These are phyloP conservation scores for Mercurialis annua DNA, from an alignment of 345 rosid species.

Conservation along the genomic window DNA sequence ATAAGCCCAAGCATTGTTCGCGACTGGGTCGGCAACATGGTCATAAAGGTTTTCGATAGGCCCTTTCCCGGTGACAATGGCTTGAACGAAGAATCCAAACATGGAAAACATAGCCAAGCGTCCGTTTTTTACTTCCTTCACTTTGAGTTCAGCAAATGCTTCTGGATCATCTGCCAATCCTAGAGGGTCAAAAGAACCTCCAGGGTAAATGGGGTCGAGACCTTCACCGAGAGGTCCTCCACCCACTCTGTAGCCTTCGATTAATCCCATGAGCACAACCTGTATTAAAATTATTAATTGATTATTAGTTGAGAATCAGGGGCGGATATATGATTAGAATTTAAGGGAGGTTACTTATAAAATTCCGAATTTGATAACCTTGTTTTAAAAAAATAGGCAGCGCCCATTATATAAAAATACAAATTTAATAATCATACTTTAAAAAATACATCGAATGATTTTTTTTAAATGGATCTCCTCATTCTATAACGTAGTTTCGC, in stretches of 20 bases:
- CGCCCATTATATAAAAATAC: no score
- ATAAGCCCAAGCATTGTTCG: constrained; percentile 95
- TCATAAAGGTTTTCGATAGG: constrained; percentile 87
- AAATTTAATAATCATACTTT: no score
- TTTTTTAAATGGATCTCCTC: no score
- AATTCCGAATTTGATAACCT: no score
- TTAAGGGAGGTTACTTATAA: no score
- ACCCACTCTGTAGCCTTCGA: constrained; percentile 93
- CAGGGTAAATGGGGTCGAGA: constrained; percentile 90
- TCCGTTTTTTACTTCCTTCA: constrained; percentile 93
- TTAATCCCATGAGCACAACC: constrained; percentile 94
- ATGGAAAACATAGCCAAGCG: constrained; percentile 90
- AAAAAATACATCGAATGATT: no score
- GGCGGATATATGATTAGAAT: no score
- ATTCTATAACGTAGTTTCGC: no score
- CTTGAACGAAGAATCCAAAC: constrained; percentile 96
- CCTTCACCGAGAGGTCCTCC: constrained; percentile 98
- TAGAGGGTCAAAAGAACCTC: constrained; percentile 92
- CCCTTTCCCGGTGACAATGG: constrained; percentile 93
- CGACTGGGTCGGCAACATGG: constrained; percentile 82
- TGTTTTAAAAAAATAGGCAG: no score
- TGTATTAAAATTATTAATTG: no score
- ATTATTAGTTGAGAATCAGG: no score
- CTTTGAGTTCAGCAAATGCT: constrained; percentile 91
- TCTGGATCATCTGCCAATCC: constrained; percentile 94